Evolutionary conservation across 352 stramenopile species (phyloP).

Genomic region (Pythium periplocum): DNA sequence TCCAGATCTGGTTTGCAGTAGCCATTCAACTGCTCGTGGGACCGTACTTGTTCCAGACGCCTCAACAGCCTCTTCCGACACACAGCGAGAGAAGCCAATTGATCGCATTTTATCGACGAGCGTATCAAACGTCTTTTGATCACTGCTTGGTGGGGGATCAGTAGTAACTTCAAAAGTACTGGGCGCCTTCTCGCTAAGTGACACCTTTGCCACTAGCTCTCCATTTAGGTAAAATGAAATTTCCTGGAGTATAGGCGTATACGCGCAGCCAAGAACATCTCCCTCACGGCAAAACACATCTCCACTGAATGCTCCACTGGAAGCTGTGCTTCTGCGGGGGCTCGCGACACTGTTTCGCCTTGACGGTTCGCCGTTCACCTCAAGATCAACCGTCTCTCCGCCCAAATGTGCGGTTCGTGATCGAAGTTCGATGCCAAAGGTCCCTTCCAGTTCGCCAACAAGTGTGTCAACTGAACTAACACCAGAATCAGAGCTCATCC

Average conservation of each 20-base stretch:
- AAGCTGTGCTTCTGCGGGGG: conserved; percentile 28
- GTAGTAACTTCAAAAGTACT: no score
- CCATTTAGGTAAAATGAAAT: conserved; percentile 68
- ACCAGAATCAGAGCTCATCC: conserved; percentile 12
- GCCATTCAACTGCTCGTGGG: conserved; percentile 30
- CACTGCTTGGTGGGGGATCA: no score
- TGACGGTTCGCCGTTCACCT: not conserved
- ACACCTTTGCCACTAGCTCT: conserved; percentile 18
- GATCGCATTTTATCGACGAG: conserved; percentile 46
- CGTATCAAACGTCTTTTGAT: conserved; percentile 30
- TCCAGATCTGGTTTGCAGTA: conserved; percentile 16
- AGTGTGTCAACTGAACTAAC: conserved; percentile 15
- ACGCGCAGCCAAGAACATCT: conserved; percentile 53
- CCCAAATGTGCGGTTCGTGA: conserved; percentile 29
- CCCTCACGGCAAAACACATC: conserved; percentile 45
- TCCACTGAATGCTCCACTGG: conserved; percentile 17
- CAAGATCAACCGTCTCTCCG: conserved; percentile 12
- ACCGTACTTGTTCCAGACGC: conserved; percentile 21
- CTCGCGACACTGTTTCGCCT: conserved; percentile 19
- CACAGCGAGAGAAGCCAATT: conserved; percentile 39
- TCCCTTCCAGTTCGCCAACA: conserved; percentile 31
- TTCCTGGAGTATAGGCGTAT: conserved; percentile 20
- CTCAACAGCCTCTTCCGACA: conserved; percentile 31
- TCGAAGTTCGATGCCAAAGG: conserved; percentile 44
- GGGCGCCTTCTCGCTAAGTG: not conserved